Percentiles rank a stretch among this genome's conserved stretches.
These are phyloP conservation scores for Mesembryanthemum crystallinum DNA, from an alignment of 148 eudicot genomes.

Conservation along the genomic window DNA sequence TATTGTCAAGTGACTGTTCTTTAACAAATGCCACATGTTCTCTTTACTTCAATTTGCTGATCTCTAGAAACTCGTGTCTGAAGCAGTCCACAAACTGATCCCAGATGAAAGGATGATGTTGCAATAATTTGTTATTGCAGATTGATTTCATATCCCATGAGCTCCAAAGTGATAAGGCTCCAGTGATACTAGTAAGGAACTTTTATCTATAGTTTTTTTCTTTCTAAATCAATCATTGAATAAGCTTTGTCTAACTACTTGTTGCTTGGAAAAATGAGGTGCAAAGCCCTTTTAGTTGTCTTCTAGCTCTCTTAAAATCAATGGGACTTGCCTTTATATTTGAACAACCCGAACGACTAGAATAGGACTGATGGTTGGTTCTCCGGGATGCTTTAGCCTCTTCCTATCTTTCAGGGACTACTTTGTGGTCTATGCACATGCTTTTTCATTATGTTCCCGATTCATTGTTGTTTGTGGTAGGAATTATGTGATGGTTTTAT, in stretches of 20 bases:
- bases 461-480: no score
- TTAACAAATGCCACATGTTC: neutral
- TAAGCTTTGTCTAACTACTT: no score
- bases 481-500: neutral
- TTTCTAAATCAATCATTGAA: no score
- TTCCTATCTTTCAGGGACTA: neutral
- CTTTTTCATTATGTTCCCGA: no score
- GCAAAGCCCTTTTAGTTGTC: neutral
- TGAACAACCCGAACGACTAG: neutral
- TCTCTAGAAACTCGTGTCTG: neutral
- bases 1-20: conserved; percentile 10
- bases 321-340: neutral
- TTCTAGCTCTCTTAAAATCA: neutral
- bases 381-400: neutral
- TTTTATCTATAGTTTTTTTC: neutral
- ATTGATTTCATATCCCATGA: conserved; percentile 60
- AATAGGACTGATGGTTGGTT: neutral
- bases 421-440: neutral
- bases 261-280: neutral
- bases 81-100: neutral
- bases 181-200: conserved; percentile 61
- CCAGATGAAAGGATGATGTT: conserved; percentile 3
- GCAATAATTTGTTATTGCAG: conserved; percentile 36
- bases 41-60: conserved; percentile 6
- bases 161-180: conserved; percentile 46